These are phyloP conservation scores for Debaryomyces sp. DNA, from an alignment of 1,139 yeast species.

Conservation along the genomic window DNA sequence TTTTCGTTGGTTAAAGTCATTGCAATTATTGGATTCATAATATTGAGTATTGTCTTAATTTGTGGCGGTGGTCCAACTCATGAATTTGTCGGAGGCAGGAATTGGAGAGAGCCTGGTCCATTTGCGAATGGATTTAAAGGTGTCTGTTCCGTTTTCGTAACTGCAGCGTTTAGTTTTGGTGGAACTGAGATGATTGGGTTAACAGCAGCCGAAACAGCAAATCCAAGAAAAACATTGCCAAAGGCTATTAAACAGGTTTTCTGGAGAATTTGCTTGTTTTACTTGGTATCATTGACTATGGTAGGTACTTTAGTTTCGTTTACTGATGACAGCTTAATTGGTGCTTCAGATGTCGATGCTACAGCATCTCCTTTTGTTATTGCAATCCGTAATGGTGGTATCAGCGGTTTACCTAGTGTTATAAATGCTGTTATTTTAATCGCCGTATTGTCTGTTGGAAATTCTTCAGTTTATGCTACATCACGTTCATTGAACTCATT, in stretches of 20 bases:
- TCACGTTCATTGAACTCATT: conserved; percentile 35
- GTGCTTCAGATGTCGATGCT: conserved; percentile 50
- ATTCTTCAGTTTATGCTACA: conserved; percentile 39
- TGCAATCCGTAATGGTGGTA: conserved; percentile 57
- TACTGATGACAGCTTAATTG: conserved; percentile 31
- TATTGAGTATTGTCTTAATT: conserved; percentile 43
- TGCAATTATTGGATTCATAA: conserved; percentile 44
- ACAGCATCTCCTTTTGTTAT: conserved; percentile 65
- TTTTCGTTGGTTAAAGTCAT: conserved; percentile 41
- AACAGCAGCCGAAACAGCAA: conserved; percentile 45
- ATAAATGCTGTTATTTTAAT: conserved; percentile 53
- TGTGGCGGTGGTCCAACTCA: conserved; percentile 44
- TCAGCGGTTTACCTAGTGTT: conserved; percentile 56
- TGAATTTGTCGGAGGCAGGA: conserved; percentile 39
- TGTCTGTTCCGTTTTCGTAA: conserved; percentile 40
- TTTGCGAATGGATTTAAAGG: conserved; percentile 50
- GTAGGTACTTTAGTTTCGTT: conserved; percentile 42
- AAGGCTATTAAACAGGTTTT: conserved; percentile 48
- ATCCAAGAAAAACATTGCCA: conserved; percentile 41
- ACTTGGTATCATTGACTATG: conserved; percentile 40
- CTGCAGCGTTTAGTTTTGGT: conserved; percentile 47
- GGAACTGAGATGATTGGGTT: conserved; percentile 47
- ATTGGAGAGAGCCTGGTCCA: conserved; percentile 46
- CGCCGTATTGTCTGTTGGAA: conserved; percentile 53
- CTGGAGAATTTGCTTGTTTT: conserved; percentile 47